Evolutionary conservation across 805 yeast genomes (phyloP).

Genomic region (Candida boidinii): DNA sequence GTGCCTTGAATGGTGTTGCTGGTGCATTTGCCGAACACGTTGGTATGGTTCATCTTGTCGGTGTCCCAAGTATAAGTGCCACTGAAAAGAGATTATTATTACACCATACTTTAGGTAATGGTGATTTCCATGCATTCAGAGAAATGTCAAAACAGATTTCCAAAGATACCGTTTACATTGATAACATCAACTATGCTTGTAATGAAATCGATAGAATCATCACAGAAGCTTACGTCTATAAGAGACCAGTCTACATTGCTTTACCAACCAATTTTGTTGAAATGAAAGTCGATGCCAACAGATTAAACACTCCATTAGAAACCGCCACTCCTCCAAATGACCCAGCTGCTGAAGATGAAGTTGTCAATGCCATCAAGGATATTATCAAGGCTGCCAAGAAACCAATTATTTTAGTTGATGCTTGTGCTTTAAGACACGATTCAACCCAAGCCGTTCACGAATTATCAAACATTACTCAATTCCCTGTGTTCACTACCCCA

Average conservation of each 20-base stretch:
- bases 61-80: conserved; percentile 67
- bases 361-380: conserved; percentile 37
- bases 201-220: conserved; percentile 63
- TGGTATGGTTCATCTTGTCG: conserved; percentile 70
- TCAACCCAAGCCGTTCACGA: conserved; percentile 50
- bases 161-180: conserved; percentile 52
- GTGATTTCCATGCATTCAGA: conserved; percentile 67
- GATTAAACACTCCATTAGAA: conserved; percentile 56
- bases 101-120: conserved; percentile 74
- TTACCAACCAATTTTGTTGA: conserved; percentile 71
- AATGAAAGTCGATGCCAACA: conserved; percentile 41
- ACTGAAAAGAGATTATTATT: conserved; percentile 61
- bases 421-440: conserved; percentile 70
- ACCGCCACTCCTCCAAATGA: conserved; percentile 46
- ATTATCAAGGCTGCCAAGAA: conserved; percentile 47
- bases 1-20: conserved; percentile 72
- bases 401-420: conserved; percentile 71
- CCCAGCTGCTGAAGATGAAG: conserved; percentile 49
- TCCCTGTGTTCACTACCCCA: conserved; percentile 73
- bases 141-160: conserved; percentile 65
- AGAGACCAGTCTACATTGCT: conserved; percentile 72
- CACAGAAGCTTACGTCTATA: conserved; percentile 56
- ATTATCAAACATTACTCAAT: conserved; percentile 57
- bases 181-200: conserved; percentile 55
- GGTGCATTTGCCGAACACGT: conserved; percentile 82